These are phyloP conservation scores for Mycena floridula DNA, from an alignment of 768 basidiomycete species.

Conservation along the genomic window DNA sequence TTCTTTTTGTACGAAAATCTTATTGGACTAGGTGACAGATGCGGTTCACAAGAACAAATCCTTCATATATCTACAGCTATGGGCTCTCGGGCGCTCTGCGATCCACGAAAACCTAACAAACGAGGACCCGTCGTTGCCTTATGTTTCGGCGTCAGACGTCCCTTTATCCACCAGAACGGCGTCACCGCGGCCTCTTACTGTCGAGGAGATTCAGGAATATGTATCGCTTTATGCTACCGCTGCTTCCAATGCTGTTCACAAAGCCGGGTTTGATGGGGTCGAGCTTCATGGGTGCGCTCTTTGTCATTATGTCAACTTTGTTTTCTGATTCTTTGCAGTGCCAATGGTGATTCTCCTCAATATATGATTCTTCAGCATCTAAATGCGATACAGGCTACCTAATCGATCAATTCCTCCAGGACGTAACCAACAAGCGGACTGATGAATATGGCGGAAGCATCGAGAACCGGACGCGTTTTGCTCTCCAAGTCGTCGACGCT, in stretches of 20 bases:
- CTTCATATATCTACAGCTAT: not conserved
- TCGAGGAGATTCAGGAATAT: conserved; percentile 23
- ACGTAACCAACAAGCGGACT: conserved; percentile 50
- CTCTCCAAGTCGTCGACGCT: conserved; percentile 56
- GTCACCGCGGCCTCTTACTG: conserved; percentile 7
- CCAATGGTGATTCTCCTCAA: too few species aligned
- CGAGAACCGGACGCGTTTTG: conserved; percentile 60
- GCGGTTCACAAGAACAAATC: not conserved
- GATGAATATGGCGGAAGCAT: conserved; percentile 69
- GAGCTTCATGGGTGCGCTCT: conserved; percentile 33
- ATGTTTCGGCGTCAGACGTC: conserved; percentile 17
- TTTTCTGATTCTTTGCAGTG: too few species aligned
- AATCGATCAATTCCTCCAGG: conserved; percentile 25
- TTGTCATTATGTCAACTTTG: too few species aligned
- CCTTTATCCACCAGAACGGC: conserved; percentile 3
- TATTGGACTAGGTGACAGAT: not conserved
- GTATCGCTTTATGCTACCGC: conserved; percentile 21
- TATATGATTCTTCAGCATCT: conserved; percentile 10
- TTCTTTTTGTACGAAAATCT: not conserved
- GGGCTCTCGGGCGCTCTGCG: not conserved
- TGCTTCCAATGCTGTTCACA: conserved; percentile 20
- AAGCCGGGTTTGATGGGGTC: conserved; percentile 48
- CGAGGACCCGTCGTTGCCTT: not conserved
- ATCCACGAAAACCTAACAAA: not conserved
- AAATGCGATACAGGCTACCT: conserved; percentile 20